Conservation (phyloP, 768 basidiomycete genomes). For the Kwoniella botswanensis region DNA sequence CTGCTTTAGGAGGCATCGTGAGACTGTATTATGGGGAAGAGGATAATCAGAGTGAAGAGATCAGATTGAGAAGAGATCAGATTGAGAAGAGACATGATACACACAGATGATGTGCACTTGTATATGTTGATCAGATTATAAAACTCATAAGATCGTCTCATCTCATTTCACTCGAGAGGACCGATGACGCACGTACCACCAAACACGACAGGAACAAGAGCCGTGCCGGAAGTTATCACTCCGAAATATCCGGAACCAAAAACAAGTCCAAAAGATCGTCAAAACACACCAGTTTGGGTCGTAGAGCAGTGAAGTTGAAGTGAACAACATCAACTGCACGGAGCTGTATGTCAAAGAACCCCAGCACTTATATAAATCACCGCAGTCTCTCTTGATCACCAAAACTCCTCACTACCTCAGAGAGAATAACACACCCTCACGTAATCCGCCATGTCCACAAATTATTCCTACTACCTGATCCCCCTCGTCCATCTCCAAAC, state of each 20-base stretch:
- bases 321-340: too few relatives aligned
- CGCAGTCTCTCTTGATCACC: background rate
- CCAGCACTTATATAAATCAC: background rate
- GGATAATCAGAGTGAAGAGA: too few relatives aligned
- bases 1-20: background rate
- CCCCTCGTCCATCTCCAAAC: conserved; percentile 39
- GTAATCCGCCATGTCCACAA: conserved; percentile 23
- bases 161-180: background rate
- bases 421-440: background rate
- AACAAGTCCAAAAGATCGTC: background rate
- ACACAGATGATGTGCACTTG: background rate
- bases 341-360: too few relatives aligned
- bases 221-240: background rate
- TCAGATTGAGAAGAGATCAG: too few relatives aligned
- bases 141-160: background rate
- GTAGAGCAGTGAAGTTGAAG: background rate
- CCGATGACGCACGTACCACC: conserved; percentile 11
- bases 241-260: conserved; percentile 12
- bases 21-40: background rate
- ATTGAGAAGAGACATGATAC: background rate
- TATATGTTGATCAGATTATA: background rate
- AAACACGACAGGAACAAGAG: background rate
- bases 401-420: background rate
- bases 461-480: conserved; percentile 47
- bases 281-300: background rate